phyloP scores from a whole-genome alignment of 257 asterid species.

The Striga asiatica region DNA sequence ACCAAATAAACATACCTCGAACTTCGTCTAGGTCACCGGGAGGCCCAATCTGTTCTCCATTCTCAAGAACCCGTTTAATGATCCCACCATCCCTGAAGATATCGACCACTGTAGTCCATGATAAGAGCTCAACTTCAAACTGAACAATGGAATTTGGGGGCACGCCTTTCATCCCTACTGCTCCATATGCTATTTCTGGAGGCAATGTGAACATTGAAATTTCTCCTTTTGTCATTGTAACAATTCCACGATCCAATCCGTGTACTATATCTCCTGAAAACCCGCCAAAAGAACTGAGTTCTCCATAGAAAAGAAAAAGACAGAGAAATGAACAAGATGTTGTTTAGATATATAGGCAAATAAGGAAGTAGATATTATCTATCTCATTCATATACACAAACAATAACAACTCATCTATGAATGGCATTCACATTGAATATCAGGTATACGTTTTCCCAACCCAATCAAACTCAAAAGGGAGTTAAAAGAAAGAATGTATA shows the following conservation, averaged over 20 bases:
- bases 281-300: not conserved
- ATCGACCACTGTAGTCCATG: constrained; percentile 63
- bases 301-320: too few relatives aligned
- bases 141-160: constrained; percentile 34
- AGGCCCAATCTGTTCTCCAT: constrained; percentile 50
- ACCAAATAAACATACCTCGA: constrained; percentile 26
- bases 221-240: constrained; percentile 67
- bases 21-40: constrained; percentile 71
- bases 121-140: constrained; percentile 59
- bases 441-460: too few relatives aligned
- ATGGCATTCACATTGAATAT: too few relatives aligned
- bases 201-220: constrained; percentile 43
- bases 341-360: too few relatives aligned
- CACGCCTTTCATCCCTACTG: constrained; percentile 24
- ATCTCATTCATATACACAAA: not conserved
- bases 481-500: not conserved
- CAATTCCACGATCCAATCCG: constrained; percentile 46
- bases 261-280: constrained; percentile 29
- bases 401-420: too few relatives aligned
- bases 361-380: not conserved
- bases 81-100: constrained; percentile 68
- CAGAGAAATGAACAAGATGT: too few relatives aligned
- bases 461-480: not conserved
- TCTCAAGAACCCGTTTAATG: constrained; percentile 44
- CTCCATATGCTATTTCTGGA: constrained; percentile 36